These are phyloP conservation scores for Lathyrus aphaca DNA, from an alignment of 306 rosid genomes.

Conservation along the genomic window DNA sequence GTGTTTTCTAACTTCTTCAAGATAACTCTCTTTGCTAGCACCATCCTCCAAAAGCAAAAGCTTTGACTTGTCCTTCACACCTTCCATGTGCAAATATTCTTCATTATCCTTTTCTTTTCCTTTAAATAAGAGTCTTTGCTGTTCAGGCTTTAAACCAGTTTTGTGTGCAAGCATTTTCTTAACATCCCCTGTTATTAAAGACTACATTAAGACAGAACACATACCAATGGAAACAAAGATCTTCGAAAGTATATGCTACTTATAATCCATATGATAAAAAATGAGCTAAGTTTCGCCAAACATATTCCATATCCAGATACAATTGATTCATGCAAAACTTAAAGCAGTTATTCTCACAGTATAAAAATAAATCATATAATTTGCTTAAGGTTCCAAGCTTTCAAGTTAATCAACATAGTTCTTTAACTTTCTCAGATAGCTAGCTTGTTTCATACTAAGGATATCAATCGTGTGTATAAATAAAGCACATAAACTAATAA, in stretches of 20 bases:
- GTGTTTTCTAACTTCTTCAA: constrained; percentile 55
- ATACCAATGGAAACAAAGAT: constrained; percentile 22
- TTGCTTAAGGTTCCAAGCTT: constrained; percentile 11
- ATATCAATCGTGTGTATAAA: neutral
- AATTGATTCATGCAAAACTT: neutral
- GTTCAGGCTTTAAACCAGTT: constrained; percentile 68
- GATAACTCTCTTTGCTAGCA: constrained; percentile 56
- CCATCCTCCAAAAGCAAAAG: constrained; percentile 67
- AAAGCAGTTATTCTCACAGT: neutral
- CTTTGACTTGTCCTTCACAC: constrained; percentile 78
- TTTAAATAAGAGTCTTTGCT: constrained; percentile 70
- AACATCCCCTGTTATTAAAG: constrained; percentile 63
- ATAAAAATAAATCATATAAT: constrained; percentile 2
- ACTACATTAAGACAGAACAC: constrained; percentile 33
- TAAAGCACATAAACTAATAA: neutral
- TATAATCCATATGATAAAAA: constrained; percentile 1
- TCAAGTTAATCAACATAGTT: constrained; percentile 12
- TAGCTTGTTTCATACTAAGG: neutral
- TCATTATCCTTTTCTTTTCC: constrained; percentile 75
- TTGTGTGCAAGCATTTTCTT: constrained; percentile 60
- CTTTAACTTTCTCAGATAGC: constrained; percentile 6
- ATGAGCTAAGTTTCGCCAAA: constrained; percentile 6
- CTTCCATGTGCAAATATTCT: constrained; percentile 67
- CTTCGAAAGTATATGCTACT: constrained; percentile 14
- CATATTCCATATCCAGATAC: constrained; percentile 23